Conservation (phyloP, 2,329 filamentous ascomycete species). For the Clonostachys solani region DNA sequence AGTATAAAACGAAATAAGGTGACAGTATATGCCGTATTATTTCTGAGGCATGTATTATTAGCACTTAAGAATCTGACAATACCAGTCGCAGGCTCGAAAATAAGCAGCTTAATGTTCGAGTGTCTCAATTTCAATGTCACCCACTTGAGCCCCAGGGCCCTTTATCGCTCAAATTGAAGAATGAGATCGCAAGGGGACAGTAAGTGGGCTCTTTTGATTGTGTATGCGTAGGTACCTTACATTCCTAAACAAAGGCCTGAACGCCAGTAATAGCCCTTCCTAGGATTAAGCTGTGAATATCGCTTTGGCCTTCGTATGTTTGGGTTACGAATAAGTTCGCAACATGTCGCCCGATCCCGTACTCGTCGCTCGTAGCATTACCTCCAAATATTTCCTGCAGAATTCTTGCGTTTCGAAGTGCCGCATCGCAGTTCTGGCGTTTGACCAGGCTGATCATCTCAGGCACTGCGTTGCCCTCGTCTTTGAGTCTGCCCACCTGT, state of each 20-base stretch:
- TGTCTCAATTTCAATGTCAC: too few species aligned
- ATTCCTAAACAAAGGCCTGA: conserved; percentile 66
- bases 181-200: neutral
- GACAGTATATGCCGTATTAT: too few species aligned
- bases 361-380: conserved; percentile 98
- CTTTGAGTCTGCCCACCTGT: conserved; percentile 90
- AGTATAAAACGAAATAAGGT: too few species aligned
- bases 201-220: neutral
- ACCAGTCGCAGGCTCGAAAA: too few species aligned
- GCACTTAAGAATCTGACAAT: too few species aligned
- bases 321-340: conserved; percentile 96
- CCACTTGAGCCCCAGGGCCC: too few species aligned
- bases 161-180: conserved; percentile 2
- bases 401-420: conserved; percentile 71
- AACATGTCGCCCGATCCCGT: conserved; percentile 90
- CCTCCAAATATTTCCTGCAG: conserved; percentile 96
- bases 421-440: conserved; percentile 93
- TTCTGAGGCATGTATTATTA: too few species aligned
- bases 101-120: too few species aligned
- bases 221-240: neutral
- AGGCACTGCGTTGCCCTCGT: conserved; percentile 79
- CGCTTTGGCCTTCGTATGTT: conserved; percentile 97
- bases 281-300: conserved; percentile 81
- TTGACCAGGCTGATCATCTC: conserved; percentile 99
- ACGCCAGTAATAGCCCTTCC: conserved; percentile 68